phyloP scores from a whole-genome alignment of 306 rosid species.

The Inga oerstediana region DNA sequence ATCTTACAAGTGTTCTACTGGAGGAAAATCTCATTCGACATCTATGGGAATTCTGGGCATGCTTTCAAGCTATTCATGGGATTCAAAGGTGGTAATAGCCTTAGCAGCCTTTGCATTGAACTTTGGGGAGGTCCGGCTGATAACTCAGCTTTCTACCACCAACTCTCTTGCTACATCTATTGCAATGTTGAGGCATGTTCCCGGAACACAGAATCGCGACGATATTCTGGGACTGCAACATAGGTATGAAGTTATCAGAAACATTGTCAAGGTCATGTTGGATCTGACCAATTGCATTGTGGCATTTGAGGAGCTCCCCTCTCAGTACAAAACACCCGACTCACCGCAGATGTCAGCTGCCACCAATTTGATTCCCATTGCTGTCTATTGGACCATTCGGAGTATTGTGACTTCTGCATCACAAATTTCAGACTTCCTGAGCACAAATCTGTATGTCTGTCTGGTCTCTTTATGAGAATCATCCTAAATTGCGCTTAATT shows the following conservation, averaged over 20 bases:
- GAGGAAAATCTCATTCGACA: conserved; percentile 61
- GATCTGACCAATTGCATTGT: conserved; percentile 57
- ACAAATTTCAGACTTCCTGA: conserved; percentile 46
- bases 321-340: background rate
- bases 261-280: conserved; percentile 49
- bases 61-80: conserved; percentile 66
- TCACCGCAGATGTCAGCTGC: background rate
- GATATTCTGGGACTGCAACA: background rate
- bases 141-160: conserved; percentile 48
- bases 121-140: conserved; percentile 63
- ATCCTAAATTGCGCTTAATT: background rate
- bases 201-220: background rate
- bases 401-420: conserved; percentile 59
- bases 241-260: conserved; percentile 17
- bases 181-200: conserved; percentile 55
- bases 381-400: conserved; percentile 75
- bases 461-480: background rate
- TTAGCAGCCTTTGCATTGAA: conserved; percentile 62
- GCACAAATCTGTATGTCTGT: background rate
- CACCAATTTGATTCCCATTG: conserved; percentile 47
- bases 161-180: conserved; percentile 57
- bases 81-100: conserved; percentile 65
- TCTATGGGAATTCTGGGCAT: conserved; percentile 52
- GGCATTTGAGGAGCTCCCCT: conserved; percentile 54
- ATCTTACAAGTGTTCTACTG: conserved; percentile 48